Evolutionary conservation across 306 rosid genomes (phyloP).

Genomic region (Quercus aquifolioides): DNA sequence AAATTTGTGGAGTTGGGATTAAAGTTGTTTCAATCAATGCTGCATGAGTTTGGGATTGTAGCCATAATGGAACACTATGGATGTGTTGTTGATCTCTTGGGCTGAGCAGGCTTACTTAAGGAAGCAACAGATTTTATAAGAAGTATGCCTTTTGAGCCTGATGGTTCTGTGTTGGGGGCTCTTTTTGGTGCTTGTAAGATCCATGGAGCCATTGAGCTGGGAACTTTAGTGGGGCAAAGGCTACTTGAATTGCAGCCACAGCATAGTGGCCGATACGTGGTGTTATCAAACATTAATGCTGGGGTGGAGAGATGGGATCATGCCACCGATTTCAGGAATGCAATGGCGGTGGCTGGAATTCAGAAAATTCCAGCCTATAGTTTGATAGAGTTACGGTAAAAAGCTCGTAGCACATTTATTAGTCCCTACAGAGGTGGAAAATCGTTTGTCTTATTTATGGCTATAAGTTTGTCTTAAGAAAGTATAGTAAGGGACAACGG

Average conservation of each 20-base stretch:
- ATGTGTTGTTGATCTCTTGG: constrained; percentile 73
- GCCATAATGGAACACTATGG: constrained; percentile 69
- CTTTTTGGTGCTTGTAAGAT: constrained; percentile 73
- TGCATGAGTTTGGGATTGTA: constrained; percentile 31
- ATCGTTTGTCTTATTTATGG: background rate
- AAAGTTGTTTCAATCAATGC: constrained; percentile 56
- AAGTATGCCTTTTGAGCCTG: constrained; percentile 67
- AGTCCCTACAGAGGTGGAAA: background rate
- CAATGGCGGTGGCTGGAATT: constrained; percentile 55
- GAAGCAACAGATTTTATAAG: constrained; percentile 57
- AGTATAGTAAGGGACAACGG: too few relatives aligned
- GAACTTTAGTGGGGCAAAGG: constrained; percentile 52
- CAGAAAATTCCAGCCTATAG: constrained; percentile 67
- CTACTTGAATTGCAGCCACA: constrained; percentile 47
- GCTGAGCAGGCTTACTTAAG: constrained; percentile 62
- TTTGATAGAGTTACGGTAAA: constrained; percentile 33
- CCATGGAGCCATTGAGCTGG: constrained; percentile 71
- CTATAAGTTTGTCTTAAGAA: background rate
- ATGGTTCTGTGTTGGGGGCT: constrained; percentile 63
- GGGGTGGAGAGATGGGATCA: constrained; percentile 66
- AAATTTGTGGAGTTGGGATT: constrained; percentile 46
- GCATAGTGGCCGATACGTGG: constrained; percentile 49
- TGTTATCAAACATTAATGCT: constrained; percentile 65
- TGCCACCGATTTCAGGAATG: constrained; percentile 58
- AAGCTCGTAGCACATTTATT: background rate